phyloP scores from a whole-genome alignment of 768 basidiomycete species.

The Gloeophyllum trabeum region DNA sequence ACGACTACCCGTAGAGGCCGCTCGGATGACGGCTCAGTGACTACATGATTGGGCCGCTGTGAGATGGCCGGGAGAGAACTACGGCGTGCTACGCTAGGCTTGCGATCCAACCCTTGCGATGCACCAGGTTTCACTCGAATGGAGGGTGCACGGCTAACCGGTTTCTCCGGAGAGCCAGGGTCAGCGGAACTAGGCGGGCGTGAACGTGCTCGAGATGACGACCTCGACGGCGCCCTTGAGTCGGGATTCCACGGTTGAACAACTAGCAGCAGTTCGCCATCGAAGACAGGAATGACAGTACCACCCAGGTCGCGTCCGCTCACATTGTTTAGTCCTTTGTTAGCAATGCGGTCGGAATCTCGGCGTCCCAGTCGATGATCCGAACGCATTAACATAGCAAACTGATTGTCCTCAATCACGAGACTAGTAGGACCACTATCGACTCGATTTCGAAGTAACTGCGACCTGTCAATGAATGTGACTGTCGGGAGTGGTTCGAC shows the following conservation, averaged over 20 bases:
- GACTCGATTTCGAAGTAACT: constrained; percentile 53
- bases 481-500: constrained; percentile 62
- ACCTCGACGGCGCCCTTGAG: constrained; percentile 34
- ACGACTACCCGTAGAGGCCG: constrained; percentile 67
- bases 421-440: constrained; percentile 43
- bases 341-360: background rate
- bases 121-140: constrained; percentile 69
- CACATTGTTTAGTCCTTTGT: constrained; percentile 12
- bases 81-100: constrained; percentile 61
- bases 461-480: constrained; percentile 55
- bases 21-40: constrained; percentile 55
- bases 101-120: constrained; percentile 62
- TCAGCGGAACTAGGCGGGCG: constrained; percentile 55
- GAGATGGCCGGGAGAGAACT: constrained; percentile 76
- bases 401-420: constrained; percentile 46
- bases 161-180: constrained; percentile 23
- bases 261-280: constrained; percentile 63
- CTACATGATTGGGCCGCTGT: constrained; percentile 42
- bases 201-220: constrained; percentile 52
- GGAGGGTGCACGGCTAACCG: constrained; percentile 51
- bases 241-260: constrained; percentile 46
- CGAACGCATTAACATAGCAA: constrained; percentile 30
- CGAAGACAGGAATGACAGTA: constrained; percentile 62
- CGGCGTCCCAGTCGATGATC: background rate
- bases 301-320: constrained; percentile 42